Percentiles rank a stretch among this genome's conserved stretches.
phyloP scores from a whole-genome alignment of 2,329 filamentous ascomycete genomes.

The Hypoxylon sp. region DNA sequence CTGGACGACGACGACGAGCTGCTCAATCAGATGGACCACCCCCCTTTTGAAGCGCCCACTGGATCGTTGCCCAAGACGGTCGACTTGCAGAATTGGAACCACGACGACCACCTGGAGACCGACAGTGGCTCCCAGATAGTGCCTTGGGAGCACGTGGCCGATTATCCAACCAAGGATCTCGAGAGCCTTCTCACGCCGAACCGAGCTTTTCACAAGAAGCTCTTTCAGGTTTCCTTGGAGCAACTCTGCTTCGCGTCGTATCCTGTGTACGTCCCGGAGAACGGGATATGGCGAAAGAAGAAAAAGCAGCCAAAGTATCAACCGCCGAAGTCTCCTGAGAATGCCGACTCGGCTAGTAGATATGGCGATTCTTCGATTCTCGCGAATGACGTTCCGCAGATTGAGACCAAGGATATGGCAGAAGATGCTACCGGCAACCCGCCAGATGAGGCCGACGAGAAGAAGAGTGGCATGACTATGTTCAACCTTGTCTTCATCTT shows the following conservation, averaged over 20 bases:
- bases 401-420: slow-evolving; percentile 50
- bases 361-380: slow-evolving; percentile 41
- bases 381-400: slow-evolving; percentile 46
- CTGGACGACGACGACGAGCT: slow-evolving; percentile 67
- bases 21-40: slow-evolving; percentile 63
- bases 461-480: slow-evolving; percentile 88
- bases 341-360: slow-evolving; percentile 43
- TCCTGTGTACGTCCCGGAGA: slow-evolving; percentile 84
- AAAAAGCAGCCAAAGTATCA: slow-evolving; percentile 59
- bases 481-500: slow-evolving; percentile 97
- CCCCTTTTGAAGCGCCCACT: slow-evolving; percentile 52
- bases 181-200: slow-evolving; percentile 85
- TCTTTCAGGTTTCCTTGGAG: slow-evolving; percentile 86
- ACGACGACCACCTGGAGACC: slow-evolving; percentile 70
- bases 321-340: slow-evolving; percentile 50
- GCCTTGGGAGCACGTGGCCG: slow-evolving; percentile 81
- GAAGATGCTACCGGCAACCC: slow-evolving; percentile 56
- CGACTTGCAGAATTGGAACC: slow-evolving; percentile 63
- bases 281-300: slow-evolving; percentile 81
- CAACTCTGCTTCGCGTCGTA: slow-evolving; percentile 85
- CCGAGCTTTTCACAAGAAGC: slow-evolving; percentile 81
- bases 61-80: slow-evolving; percentile 55
- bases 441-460: slow-evolving; percentile 66
- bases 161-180: slow-evolving; percentile 81
- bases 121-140: slow-evolving; percentile 71